Evolutionary conservation across 768 basidiomycete genomes (phyloP).

Genomic region (Xerocomus potaroensis): DNA sequence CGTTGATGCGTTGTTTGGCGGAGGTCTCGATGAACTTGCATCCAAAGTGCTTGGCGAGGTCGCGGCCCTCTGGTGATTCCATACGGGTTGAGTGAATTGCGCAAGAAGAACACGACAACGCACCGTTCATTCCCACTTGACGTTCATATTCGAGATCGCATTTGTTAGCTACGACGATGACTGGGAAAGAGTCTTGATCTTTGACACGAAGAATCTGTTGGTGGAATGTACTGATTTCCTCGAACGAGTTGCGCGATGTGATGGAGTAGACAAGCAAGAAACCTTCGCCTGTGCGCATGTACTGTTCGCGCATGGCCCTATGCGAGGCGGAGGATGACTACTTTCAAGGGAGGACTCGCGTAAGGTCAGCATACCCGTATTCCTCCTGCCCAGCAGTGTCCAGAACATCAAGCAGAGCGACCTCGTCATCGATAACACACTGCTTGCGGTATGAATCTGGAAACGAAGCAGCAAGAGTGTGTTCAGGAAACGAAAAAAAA

Average conservation of each 20-base stretch:
- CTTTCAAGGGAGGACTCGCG: slow-evolving; percentile 1
- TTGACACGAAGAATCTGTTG: slow-evolving; percentile 96
- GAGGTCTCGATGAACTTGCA: slow-evolving; percentile 97
- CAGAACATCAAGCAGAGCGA: slow-evolving; percentile 93
- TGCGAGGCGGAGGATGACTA: slow-evolving; percentile 3
- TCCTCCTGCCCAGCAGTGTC: slow-evolving; percentile 99
- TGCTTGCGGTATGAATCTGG: slow-evolving; percentile 96
- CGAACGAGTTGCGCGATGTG: slow-evolving; percentile 96
- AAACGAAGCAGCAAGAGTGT: not conserved
- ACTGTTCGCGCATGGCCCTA: slow-evolving; percentile 98
- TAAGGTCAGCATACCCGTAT: slow-evolving; percentile 69
- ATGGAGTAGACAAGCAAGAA: slow-evolving; percentile 98
- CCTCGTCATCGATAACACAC: slow-evolving; percentile 97
- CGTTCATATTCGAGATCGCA: slow-evolving; percentile 94
- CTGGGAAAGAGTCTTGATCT: slow-evolving; percentile 92
- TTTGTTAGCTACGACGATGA: slow-evolving; percentile 98
- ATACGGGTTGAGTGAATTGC: not conserved
- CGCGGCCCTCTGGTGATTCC: slow-evolving; percentile 79
- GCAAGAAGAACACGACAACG: slow-evolving; percentile 7
- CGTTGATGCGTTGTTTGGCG: slow-evolving; percentile 93
- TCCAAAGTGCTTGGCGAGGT: slow-evolving; percentile 90
- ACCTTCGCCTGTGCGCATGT: slow-evolving; percentile 98
- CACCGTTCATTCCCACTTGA: slow-evolving; percentile 93
- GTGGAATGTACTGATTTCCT: slow-evolving; percentile 94
- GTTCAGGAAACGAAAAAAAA: not conserved